Evolutionary conservation across 164 flowering plant species (phyloP).

Genomic region (Tetrastigma voinierianum): DNA sequence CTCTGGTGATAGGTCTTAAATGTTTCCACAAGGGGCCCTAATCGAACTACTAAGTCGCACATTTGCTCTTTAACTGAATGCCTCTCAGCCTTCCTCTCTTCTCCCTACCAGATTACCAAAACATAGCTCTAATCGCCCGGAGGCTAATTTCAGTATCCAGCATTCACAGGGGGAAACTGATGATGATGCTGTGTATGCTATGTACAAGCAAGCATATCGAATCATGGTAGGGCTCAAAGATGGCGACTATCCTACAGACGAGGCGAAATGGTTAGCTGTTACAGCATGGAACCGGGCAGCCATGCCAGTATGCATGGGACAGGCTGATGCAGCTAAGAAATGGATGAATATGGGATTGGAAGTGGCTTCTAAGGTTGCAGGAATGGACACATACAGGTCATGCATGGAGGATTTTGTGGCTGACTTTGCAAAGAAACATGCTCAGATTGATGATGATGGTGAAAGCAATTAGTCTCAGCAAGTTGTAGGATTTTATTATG

Average conservation of each 20-base stretch:
- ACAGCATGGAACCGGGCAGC: slow-evolving; percentile 94
- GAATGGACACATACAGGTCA: slow-evolving; percentile 53
- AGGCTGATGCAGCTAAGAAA: slow-evolving; percentile 50
- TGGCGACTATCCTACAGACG: slow-evolving; percentile 79
- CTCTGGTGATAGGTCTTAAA: slow-evolving; percentile 54
- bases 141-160: slow-evolving; percentile 42
- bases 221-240: slow-evolving; percentile 83
- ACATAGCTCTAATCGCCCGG: slow-evolving; percentile 47
- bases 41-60: slow-evolving; percentile 53
- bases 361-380: slow-evolving; percentile 53
- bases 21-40: slow-evolving; percentile 48
- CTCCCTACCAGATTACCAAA: slow-evolving; percentile 50
- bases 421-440: slow-evolving; percentile 39
- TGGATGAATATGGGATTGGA: slow-evolving; percentile 87
- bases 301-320: slow-evolving; percentile 61
- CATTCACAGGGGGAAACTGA: slow-evolving; percentile 51
- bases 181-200: slow-evolving; percentile 50
- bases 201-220: slow-evolving; percentile 74
- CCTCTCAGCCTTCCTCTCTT: slow-evolving; percentile 49
- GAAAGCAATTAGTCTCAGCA: slow-evolving; percentile 7
- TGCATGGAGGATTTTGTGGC: slow-evolving; percentile 75
- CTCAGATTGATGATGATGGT: slow-evolving; percentile 8
- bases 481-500: background rate
- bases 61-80: slow-evolving; percentile 48
- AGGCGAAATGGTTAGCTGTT: slow-evolving; percentile 84